Evolutionary conservation across 2,329 filamentous ascomycete species (phyloP), one percentile per base, ranked within the genome.

Genomic region (Aspergillus sp.): DNA sequence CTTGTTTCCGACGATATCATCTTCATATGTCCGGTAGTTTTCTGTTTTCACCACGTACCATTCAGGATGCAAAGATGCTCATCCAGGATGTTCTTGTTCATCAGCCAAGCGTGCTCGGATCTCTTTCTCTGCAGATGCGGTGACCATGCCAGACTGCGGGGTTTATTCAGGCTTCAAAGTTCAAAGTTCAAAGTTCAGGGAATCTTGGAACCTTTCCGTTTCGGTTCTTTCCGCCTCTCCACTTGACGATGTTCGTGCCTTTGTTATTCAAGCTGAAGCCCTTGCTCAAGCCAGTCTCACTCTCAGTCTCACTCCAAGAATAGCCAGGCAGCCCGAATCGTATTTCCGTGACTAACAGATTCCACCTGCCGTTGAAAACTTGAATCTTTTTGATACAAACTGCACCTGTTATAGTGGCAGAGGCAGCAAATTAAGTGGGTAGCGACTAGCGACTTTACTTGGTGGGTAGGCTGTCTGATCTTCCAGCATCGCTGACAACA

Each of bases 321-420:
- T 31, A 31, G 9, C 8, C 27, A 31, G 27, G 19, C 47, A 3
- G 23, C 14, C 19, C 17, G 21, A 15, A 21, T 39, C 39, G n/a
- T 40, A 31, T 46, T 53, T 53, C 51, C 35, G 39, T 53, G 51
- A 53, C 51, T 53, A 53, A 53, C 41, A 53, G 51, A n/a, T 51
- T 40, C 48, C 27, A 45, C 19, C 7, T 19, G 40, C 8, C 1
- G 23, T 15, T 51, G 3, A 11, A 31, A 31, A 31, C 27, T 31
- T 31, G 27, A 31, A 11, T 31, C 9, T 31, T 31, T 31, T 9
- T 31, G 27, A 31, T 15, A 51, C 33, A 21, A 40, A 31, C 48
- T 37, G 49, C 37, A 41, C 15, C 49, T 19, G 27, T 31, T 31
- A 8, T 31, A 4, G 27, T 9, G 27, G 27, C 9, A 31, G 25